These are phyloP conservation scores for Amylocarpus encephaloides DNA, from an alignment of 2,329 filamentous ascomycete genomes.

Conservation along the genomic window DNA sequence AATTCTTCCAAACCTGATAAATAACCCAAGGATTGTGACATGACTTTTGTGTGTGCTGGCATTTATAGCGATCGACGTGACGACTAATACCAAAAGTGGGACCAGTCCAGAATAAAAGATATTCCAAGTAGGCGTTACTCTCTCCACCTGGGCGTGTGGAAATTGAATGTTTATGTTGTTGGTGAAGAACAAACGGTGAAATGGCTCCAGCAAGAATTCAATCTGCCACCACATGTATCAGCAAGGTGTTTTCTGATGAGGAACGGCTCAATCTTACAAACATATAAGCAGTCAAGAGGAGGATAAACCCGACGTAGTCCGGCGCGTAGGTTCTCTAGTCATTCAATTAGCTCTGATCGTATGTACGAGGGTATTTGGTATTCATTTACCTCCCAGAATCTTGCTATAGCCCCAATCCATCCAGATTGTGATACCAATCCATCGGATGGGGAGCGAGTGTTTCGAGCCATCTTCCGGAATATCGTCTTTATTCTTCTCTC, in stretches of 20 bases:
- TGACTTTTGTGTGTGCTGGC: constrained; percentile 74
- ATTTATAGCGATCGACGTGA: constrained; percentile 57
- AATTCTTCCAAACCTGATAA: constrained; percentile 46
- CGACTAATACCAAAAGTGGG: constrained; percentile 60
- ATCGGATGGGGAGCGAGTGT: constrained; percentile 14
- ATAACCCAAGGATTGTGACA: constrained; percentile 74
- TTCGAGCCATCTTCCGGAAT: constrained; percentile 18
- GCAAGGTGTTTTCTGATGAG: not conserved
- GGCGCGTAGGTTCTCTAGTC: constrained; percentile 72
- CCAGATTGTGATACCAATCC: constrained; percentile 22
- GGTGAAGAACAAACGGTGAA: constrained; percentile 90
- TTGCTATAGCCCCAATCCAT: constrained; percentile 28
- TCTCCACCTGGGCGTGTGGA: constrained; percentile 76
- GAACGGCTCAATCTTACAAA: constrained; percentile 38
- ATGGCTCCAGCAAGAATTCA: constrained; percentile 68
- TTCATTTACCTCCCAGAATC: constrained; percentile 29
- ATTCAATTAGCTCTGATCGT: not conserved
- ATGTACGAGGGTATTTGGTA: not conserved
- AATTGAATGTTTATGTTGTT: constrained; percentile 80
- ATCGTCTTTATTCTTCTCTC: not conserved
- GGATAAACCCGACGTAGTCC: constrained; percentile 74
- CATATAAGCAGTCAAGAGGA: constrained; percentile 64
- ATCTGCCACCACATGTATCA: constrained; percentile 40
- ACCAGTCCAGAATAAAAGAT: constrained; percentile 65
- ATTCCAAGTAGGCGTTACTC: constrained; percentile 65